Evolutionary conservation across 2,329 filamentous ascomycete species (phyloP).

Genomic region (Diaporthe vexans): DNA sequence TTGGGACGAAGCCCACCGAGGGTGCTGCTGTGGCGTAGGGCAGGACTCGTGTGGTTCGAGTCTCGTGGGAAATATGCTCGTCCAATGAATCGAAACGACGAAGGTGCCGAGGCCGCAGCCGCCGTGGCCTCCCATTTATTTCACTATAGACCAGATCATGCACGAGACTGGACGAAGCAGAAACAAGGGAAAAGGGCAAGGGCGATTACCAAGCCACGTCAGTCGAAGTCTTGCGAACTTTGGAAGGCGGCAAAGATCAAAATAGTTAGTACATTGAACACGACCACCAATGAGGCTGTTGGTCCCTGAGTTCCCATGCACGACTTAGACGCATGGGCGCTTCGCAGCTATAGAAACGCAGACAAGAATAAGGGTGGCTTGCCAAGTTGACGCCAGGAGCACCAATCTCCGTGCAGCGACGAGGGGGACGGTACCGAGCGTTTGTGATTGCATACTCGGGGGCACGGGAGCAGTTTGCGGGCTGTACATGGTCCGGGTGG

Average conservation of each 20-base stretch:
- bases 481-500: background rate
- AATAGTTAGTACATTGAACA: background rate
- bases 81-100: constrained; percentile 19
- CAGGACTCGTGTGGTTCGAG: background rate
- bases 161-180: constrained; percentile 24
- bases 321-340: background rate
- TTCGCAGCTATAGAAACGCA: background rate
- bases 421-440: constrained; percentile 27
- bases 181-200: background rate
- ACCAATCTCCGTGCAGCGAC: constrained; percentile 18
- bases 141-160: constrained; percentile 16
- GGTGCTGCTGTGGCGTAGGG: background rate
- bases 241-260: background rate
- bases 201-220: constrained; percentile 15
- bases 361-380: background rate
- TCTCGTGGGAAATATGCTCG: constrained; percentile 11
- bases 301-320: background rate
- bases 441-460: constrained; percentile 11
- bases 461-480: constrained; percentile 2
- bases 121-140: constrained; percentile 20
- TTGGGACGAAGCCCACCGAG: constrained; percentile 23
- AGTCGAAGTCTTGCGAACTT: constrained; percentile 2
- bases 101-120: constrained; percentile 10
- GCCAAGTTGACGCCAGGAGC: constrained; percentile 31
- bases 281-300: background rate